Conservation (phyloP, 2,329 filamentous ascomycete species). For the Penicillium sp. region DNA sequence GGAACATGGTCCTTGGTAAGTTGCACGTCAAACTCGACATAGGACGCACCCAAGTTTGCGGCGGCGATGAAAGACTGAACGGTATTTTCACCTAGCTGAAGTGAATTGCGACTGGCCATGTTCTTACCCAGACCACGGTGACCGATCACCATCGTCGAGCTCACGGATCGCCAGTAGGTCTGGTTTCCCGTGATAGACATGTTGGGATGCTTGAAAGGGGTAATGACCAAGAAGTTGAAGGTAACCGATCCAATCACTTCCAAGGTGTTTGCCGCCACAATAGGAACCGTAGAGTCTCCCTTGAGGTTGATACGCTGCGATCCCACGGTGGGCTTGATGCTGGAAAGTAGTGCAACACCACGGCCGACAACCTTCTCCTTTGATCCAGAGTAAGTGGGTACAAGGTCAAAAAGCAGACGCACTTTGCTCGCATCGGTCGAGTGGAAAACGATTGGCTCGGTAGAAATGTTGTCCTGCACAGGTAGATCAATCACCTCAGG, state of each 20-base stretch:
- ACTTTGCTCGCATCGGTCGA: constrained; percentile 78
- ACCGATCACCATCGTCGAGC: constrained; percentile 81
- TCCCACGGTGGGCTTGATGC: constrained; percentile 80
- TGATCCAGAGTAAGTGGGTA: constrained; percentile 88
- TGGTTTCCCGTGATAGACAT: constrained; percentile 89
- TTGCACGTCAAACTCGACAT: constrained; percentile 83
- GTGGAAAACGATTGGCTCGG: constrained; percentile 89
- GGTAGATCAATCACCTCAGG: constrained; percentile 89
- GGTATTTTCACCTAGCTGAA: constrained; percentile 96
- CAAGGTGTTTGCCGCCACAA: constrained; percentile 77
- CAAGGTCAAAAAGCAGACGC: constrained; percentile 89
- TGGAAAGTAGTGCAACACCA: constrained; percentile 84
- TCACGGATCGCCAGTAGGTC: constrained; percentile 94
- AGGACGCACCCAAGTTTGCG: constrained; percentile 82
- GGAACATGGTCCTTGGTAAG: constrained; percentile 98
- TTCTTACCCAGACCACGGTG: constrained; percentile 88
- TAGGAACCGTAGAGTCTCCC: constrained; percentile 89
- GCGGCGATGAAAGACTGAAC: constrained; percentile 94
- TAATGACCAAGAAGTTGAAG: constrained; percentile 96
- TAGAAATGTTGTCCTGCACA: constrained; percentile 90
- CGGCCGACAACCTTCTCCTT: constrained; percentile 84
- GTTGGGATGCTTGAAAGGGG: constrained; percentile 89
- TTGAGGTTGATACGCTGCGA: constrained; percentile 88
- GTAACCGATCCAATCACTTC: constrained; percentile 94
- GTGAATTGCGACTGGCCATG: constrained; percentile 75